Conservation (phyloP, 768 basidiomycete genomes). For the Hortiboletus campestris region DNA sequence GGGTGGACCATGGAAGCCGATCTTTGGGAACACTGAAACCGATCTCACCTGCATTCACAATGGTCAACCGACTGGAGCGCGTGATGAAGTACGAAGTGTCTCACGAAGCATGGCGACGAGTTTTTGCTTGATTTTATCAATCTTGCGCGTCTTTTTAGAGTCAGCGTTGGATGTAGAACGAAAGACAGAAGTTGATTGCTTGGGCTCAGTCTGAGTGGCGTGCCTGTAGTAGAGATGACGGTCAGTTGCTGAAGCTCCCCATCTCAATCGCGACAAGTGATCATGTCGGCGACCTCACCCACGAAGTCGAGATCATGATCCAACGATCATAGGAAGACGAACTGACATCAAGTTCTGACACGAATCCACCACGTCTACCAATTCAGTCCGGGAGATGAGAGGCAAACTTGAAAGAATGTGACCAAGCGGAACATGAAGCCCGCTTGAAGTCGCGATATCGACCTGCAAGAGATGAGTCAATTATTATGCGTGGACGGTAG, state of each 20-base stretch:
- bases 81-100: not conserved
- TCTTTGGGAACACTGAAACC: not conserved
- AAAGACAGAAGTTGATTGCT: not conserved
- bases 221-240: not conserved
- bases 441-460: not conserved
- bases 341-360: not conserved
- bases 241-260: too few species aligned
- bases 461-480: not conserved
- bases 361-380: not conserved
- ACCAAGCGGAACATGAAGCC: not conserved
- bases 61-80: not conserved
- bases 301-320: not conserved
- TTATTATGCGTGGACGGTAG: too few species aligned
- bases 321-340: too few species aligned
- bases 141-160: not conserved
- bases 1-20: not conserved
- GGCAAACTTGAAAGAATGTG: not conserved
- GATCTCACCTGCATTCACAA: not conserved
- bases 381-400: not conserved
- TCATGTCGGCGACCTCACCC: not conserved
- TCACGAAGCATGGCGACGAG: slow-evolving; percentile 8
- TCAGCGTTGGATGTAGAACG: not conserved
- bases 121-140: not conserved
- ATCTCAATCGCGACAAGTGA: too few species aligned
- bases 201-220: not conserved